Evolutionary conservation across 2,329 filamentous ascomycete genomes (phyloP), one percentile per base, ranked within the genome.

Genomic region (Chalara sp.): DNA sequence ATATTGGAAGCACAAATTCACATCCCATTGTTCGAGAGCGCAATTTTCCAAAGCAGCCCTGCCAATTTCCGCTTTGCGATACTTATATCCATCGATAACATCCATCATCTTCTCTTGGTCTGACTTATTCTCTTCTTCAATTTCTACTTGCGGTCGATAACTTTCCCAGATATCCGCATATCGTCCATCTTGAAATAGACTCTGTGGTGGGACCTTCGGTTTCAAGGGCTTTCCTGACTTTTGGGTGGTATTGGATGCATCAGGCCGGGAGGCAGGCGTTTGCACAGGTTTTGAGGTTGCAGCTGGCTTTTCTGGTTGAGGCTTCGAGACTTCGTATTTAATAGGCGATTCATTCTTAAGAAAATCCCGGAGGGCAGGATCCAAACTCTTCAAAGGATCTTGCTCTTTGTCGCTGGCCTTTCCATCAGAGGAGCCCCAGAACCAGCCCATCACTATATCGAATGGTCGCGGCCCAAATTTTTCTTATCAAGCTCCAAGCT

Each of bases 141-240:
- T 72, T 51, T 86, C 75, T 35, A 74, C 66, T 48, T 87, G 81
- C 6, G 92, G 84, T 52, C 79, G 79, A 75, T 99, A 99, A 52
- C 80, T 89, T 70, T 90, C 92, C 93, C 93, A 99, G 32, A 99
- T 75, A 66, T 97, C 80, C 50, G 91, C 89, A 69, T 87, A 88
- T 53, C 85, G 80, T 56, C 84, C 84, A 65, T 88, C 85, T 63
- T 79, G 76, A 63, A 75, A 87, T 13, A 84, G 72, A 11, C 81
- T 85, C 59, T 81, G 54, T 4, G 49, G 48, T 31, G 65, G 64
- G 3, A 59, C 50, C 47, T 51, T 53, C 8, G 58, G 50, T 33
- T 57, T 48, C 21, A 21, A 21, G 21, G 21, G 21, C 21, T 21
- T 21, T 21, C 3, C 21, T 21, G 21, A 21, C 3, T 2, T 21